Base-by-base conservation (phyloP, 164 flowering plant genomes). In the Umbellularia californica region DNA sequence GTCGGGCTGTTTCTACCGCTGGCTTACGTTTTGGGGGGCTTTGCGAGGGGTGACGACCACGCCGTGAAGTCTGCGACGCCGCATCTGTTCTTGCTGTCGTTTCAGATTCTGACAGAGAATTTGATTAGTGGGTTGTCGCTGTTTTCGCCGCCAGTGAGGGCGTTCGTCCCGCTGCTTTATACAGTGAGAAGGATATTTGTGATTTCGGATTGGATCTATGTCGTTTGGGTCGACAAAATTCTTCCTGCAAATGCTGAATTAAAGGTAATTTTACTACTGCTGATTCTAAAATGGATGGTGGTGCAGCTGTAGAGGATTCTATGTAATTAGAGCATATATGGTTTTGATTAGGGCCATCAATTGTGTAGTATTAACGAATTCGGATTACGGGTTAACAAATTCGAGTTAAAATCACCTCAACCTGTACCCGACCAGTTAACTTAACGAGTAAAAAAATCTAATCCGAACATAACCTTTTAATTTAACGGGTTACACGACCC, bases 11-110 rank as follows among this genome's bases (percentile, higher is more conserved):
- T 95, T 86, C 72, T 95, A 78, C 99, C 99, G 2, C 83, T 95
- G 70, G 97, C 99, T 0, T 95, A 92, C 74, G 97, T 92, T 22
- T 73, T 95, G 20, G 99, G 99, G 6, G 99, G 97, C 3, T 95
- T 95, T 63, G 99, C 98, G 0, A 82, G 99, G 23, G 96, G 98
- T 0, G 99, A 93, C 63, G 92, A 93, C 0, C 91, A 89, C 50
- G 95, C 97, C 0, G 89, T 95, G 1, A 81, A 91, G 12, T 92
- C 92, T 0, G 98, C 98, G 0, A 89, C 97, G 1, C 99, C 99
- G 1, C 94, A 89, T 50, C 66, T 95, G 80, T 95, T 93, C 81
- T 60, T 95, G 80, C 84, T 95, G 11, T 93, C 99, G 0, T 93
- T 81, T 72, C 98, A 95, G 84, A 95, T 95, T 3, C 85, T 95